Conservation (phyloP, 2,329 filamentous ascomycete genomes). For the Xylaria sp. region DNA sequence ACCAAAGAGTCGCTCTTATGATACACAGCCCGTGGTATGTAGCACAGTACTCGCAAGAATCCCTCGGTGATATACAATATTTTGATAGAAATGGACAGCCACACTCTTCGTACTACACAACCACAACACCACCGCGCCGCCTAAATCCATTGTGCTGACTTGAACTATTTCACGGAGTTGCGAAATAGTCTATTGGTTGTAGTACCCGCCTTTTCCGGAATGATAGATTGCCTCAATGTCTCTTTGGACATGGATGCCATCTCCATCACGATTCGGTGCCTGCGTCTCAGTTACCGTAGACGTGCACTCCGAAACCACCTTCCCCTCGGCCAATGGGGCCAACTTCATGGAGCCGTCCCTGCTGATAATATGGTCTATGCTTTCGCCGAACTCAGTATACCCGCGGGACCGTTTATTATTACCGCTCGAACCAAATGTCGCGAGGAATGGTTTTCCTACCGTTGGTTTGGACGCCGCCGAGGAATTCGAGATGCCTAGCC, state of each 20-base stretch:
- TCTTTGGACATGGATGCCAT: slow-evolving; percentile 30
- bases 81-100: not conserved
- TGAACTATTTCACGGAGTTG: not conserved
- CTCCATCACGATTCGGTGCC: not conserved
- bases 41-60: not conserved
- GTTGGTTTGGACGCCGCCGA: not conserved
- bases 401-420: slow-evolving; percentile 17
- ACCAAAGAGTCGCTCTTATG: not conserved
- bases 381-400: slow-evolving; percentile 28
- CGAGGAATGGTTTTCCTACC: slow-evolving; percentile 5
- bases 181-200: not conserved
- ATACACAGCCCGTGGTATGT: slow-evolving; percentile 2
- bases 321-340: slow-evolving; percentile 15
- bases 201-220: not conserved
- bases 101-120: not conserved
- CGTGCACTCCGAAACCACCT: slow-evolving; percentile 25
- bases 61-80: not conserved
- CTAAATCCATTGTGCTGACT: not conserved
- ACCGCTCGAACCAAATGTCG: slow-evolving; percentile 22
- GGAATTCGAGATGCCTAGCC: slow-evolving; percentile 1
- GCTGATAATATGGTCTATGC: slow-evolving; percentile 23
- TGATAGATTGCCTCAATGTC: slow-evolving; percentile 36
- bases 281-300: slow-evolving; percentile 15
- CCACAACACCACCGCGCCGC: not conserved
- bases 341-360: slow-evolving; percentile 23